A percentile compares a stretch with the other conserved stretches of the same genome.
Evolutionary conservation across 2,329 filamentous ascomycete genomes (phyloP).

Genomic region (Paecilomyces fulvus): DNA sequence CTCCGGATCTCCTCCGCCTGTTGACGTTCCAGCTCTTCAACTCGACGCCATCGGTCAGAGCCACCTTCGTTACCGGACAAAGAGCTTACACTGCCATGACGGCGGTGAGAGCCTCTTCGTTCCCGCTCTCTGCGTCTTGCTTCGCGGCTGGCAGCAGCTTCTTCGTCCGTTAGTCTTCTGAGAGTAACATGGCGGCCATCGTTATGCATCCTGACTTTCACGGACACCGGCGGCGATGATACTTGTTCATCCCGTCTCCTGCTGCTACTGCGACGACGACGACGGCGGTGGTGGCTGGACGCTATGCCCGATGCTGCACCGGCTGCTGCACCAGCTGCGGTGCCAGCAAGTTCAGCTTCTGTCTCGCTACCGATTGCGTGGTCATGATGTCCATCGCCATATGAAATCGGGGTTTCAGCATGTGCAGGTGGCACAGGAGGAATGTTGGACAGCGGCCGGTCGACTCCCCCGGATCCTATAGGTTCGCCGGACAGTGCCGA

Average conservation of each 20-base stretch:
- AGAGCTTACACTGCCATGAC: conserved; percentile 33
- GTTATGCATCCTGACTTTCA: conserved; percentile 58
- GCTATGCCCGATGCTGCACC: conserved; percentile 21
- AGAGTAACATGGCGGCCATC: conserved; percentile 57
- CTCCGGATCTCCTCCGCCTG: conserved; percentile 37
- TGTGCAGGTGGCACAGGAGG: conserved; percentile 35
- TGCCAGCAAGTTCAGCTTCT: conserved; percentile 19
- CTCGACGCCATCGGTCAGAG: conserved; percentile 40
- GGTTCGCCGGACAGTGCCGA: conserved; percentile 25
- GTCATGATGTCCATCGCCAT: background rate
- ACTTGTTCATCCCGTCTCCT: conserved; percentile 35
- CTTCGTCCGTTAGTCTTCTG: conserved; percentile 52
- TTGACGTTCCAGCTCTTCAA: conserved; percentile 40
- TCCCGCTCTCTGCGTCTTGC: conserved; percentile 43
- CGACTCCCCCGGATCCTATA: conserved; percentile 20
- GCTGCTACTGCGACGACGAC: conserved; percentile 19
- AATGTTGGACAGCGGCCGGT: conserved; percentile 22
- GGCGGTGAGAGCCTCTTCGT: conserved; percentile 32
- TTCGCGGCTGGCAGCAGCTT: conserved; percentile 53
- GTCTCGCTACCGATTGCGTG: conserved; percentile 6
- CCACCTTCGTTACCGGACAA: conserved; percentile 33
- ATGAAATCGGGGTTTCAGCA: conserved; percentile 12
- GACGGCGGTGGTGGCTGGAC: conserved; percentile 19
- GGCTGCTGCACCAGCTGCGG: conserved; percentile 20
- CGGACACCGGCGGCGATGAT: conserved; percentile 52